phyloP scores from a whole-genome alignment of 2,329 filamentous ascomycete species.

The Arthrobotrys musiformis region DNA sequence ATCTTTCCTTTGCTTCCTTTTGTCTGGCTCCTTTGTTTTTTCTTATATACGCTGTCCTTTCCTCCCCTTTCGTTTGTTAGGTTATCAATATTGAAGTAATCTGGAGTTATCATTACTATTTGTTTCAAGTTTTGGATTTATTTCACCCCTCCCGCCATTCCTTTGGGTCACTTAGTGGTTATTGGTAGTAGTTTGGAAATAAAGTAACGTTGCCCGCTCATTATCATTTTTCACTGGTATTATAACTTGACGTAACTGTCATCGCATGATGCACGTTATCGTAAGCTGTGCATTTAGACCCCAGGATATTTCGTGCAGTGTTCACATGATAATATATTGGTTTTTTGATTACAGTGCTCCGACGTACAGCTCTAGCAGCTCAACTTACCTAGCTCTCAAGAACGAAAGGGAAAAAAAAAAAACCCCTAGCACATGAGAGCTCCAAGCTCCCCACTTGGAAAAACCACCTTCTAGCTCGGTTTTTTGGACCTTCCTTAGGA shows the following conservation, averaged over 20 bases:
- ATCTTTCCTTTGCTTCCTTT: conserved; percentile 6
- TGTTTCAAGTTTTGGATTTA: background rate
- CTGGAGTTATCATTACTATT: conserved; percentile 18
- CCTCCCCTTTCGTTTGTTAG: background rate
- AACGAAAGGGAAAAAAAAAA: no score
- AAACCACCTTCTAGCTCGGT: background rate
- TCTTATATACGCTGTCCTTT: background rate
- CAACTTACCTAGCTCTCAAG: background rate
- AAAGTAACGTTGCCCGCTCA: background rate
- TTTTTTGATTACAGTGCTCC: conserved; percentile 5
- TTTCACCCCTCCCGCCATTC: background rate
- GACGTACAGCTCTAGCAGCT: conserved; percentile 2
- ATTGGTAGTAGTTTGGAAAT: background rate
- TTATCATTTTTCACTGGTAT: background rate
- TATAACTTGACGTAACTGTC: background rate
- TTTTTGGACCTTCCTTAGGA: background rate
- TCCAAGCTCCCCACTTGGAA: conserved; percentile 2
- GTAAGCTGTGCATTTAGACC: conserved; percentile 10
- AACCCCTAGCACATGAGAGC: background rate
- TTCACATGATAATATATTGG: conserved; percentile 6
- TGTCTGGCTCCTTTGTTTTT: no score
- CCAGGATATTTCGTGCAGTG: background rate
- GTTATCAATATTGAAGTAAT: conserved; percentile 24
- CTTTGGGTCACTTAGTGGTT: background rate
- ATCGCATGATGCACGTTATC: background rate